Evolutionary conservation across 805 yeast genomes (phyloP), one percentile per base, ranked within the genome.

Genomic region (Starmerella scarabaei): DNA sequence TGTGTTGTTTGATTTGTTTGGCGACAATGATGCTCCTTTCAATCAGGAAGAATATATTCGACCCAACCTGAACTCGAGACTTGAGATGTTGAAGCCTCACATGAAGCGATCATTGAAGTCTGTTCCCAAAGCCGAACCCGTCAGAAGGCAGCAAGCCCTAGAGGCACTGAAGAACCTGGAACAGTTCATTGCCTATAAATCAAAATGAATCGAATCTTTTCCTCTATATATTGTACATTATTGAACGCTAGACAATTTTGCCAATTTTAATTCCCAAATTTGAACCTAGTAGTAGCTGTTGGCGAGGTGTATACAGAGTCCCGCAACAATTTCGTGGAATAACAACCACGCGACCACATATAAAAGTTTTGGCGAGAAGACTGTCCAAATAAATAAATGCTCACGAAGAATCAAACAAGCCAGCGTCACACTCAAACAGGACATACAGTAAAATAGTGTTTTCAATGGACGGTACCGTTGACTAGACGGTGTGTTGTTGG

Each of bases 311-410:
- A n/a, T n/a, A 3, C 28, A 21, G 3, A 33, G 23, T 12, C 52
- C 54, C 17, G 52, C 43, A 5, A 53, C 14, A 9, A 44, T 37
- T 35, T 55, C 57, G 33, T 59, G 62, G 16, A 55, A 21, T 1
- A 56, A 43, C 12, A 59, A 44, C 97, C 97, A 91, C 3, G 77
- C 75, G 2, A 75, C 73, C 49, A 78, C 77, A 56, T 79, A 91
- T 27, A 93, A 68, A 4, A 91, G 58, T 53, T 86, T 88, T 1
- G 98, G 98, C 37, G 94, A 81, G 62, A 91, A 91, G 6, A 91
- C 98, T 2, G 97, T 86, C 98, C 98, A 91, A 8, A 91, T 80
- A 56, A 91, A 91, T 41, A 91, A 65, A 58, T 91, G 98, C 54
- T 77, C 80, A 50, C 94, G 67, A 50, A 86, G 67, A 17, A 71